phyloP scores from a whole-genome alignment of 1,139 yeast genomes.

The Entelexis sorbosivorans region DNA sequence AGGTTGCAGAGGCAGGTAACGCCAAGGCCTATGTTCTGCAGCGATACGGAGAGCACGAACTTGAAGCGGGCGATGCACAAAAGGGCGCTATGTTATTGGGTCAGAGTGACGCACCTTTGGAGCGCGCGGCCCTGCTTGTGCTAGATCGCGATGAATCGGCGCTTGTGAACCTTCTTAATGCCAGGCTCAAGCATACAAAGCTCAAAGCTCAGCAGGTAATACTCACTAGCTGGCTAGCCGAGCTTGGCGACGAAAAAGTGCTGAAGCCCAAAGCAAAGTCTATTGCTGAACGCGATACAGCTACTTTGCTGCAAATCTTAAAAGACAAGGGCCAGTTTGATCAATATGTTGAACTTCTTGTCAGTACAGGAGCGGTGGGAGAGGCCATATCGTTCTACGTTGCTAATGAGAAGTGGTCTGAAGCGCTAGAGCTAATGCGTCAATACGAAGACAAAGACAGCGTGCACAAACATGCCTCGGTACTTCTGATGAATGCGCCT shows the following conservation, averaged over 20 bases:
- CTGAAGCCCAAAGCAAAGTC: constrained; percentile 22
- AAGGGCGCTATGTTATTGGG: constrained; percentile 60
- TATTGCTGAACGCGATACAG: constrained; percentile 32
- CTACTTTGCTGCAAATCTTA: constrained; percentile 67
- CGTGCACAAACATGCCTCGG: constrained; percentile 57
- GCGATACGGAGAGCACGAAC: constrained; percentile 52
- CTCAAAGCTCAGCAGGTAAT: constrained; percentile 46
- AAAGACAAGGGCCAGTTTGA: constrained; percentile 52
- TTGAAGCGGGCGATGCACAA: constrained; percentile 31
- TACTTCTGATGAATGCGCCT: constrained; percentile 59
- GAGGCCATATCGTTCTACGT: constrained; percentile 63
- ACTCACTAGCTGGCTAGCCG: constrained; percentile 76
- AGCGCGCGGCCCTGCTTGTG: constrained; percentile 45
- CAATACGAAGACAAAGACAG: constrained; percentile 37
- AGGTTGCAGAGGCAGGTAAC: constrained; percentile 34
- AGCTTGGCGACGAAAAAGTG: constrained; percentile 38
- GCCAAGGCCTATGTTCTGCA: constrained; percentile 47
- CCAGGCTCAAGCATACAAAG: constrained; percentile 40
- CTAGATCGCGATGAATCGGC: constrained; percentile 36
- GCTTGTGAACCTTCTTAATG: constrained; percentile 46
- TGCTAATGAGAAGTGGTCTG: constrained; percentile 56
- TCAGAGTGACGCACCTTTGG: constrained; percentile 55
- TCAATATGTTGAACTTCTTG: constrained; percentile 59
- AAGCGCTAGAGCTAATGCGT: constrained; percentile 52
- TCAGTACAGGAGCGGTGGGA: constrained; percentile 53